Base-by-base conservation (phyloP, 2,329 filamentous ascomycete species). In the Exophiala viscosa region DNA sequence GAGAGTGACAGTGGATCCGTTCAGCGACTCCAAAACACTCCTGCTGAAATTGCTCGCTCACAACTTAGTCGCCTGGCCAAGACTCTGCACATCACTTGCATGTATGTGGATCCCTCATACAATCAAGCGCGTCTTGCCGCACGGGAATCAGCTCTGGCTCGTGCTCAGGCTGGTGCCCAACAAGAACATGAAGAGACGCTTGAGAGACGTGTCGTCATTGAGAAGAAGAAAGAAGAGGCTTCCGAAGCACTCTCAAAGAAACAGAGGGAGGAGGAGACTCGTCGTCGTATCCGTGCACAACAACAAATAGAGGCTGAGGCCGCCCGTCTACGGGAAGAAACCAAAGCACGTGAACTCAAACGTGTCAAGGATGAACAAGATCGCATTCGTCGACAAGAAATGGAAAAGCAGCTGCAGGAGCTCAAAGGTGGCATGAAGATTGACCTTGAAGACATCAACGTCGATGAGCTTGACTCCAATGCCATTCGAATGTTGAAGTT, bases 171-270 rank as follows among this genome's bases (percentile, higher is more conserved):
- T 60, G 93, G 92, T 55, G 88, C 89, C n/a, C 89, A 93, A 69
- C 80, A 95, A 75, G 93, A 99, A 74, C 91, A 96, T 68, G 80
- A 82, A 55, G 89, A 92, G 33, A 89, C 86, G 39, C 79, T 99
- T 44, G 85, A 86, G 54, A 87, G 93, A 64, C 92, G 95, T 70
- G 87, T 91, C 4, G 73, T 95, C 62, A 99, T 99, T 64, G 87
- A 96, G 69, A 95, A 95, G 80, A 92, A 92, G 76, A 97, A 97
- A 78, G 91, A 96, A 68, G 88, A 90, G 60, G 90, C 90, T n/a
- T 88, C 89, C 9, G 90, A 92, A 70, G 83, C 90, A 41, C 83
- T 91, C 63, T 90, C 93, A 57, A 86, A 86, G 69, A 90, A 88
- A 70, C 91, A 96, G 70, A 90, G 90, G 67, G 93, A 97, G 73